A percentile compares a stretch with the other conserved stretches of the same genome.
Evolutionary conservation across 116 monocot genomes (phyloP).

Genomic region (Trichopus zeylanicus): DNA sequence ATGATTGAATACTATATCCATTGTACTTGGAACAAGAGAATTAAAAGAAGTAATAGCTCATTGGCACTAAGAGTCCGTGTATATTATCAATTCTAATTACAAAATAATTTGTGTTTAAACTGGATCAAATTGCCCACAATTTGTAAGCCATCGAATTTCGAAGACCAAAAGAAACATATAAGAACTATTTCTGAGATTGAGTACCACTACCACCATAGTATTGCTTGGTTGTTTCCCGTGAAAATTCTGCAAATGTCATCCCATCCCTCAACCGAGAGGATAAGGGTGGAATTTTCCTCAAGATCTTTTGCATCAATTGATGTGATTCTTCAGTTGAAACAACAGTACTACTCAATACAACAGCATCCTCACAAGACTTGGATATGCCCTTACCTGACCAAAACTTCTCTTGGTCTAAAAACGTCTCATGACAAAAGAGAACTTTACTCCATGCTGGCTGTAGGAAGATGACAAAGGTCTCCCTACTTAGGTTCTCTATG

Average conservation of each 20-base stretch:
- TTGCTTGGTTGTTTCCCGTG: constrained; percentile 83
- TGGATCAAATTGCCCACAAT: neutral
- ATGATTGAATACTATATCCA: too few species aligned
- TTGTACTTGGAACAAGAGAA: too few species aligned
- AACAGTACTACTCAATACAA: neutral
- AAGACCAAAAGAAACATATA: neutral
- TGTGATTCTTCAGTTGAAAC: constrained; percentile 8
- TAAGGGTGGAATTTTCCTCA: constrained; percentile 60
- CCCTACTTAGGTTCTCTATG: constrained; percentile 52
- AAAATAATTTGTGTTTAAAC: too few species aligned
- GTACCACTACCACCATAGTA: constrained; percentile 80
- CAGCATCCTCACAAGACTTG: constrained; percentile 1
- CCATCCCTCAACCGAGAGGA: constrained; percentile 65
- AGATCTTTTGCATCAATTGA: constrained; percentile 31
- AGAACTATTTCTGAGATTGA: constrained; percentile 33
- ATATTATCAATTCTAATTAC: too few species aligned
- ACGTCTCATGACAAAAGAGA: constrained; percentile 23
- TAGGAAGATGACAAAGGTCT: constrained; percentile 93
- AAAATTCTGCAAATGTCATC: constrained; percentile 97
- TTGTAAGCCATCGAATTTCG: neutral
- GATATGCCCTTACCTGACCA: neutral
- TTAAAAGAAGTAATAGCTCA: too few species aligned
- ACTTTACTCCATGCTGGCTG: constrained; percentile 77
- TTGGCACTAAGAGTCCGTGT: too few species aligned
- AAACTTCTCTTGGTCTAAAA: constrained; percentile 5